These are phyloP conservation scores for Colletotrichum sp. DNA, from an alignment of 2,329 filamentous ascomycete genomes.

Conservation along the genomic window DNA sequence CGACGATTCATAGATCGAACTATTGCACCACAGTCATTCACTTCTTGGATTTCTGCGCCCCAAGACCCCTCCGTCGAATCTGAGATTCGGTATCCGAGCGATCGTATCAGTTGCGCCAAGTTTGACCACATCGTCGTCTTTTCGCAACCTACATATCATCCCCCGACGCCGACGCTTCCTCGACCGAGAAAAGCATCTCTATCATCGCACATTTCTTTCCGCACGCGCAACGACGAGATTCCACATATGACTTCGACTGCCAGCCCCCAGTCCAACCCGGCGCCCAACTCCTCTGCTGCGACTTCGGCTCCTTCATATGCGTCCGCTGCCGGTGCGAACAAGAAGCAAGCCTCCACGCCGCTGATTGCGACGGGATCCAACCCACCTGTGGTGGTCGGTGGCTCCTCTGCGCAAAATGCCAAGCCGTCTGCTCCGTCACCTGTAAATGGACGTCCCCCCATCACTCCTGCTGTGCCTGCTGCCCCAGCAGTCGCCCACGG, in stretches of 20 bases:
- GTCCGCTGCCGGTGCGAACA: slow-evolving; percentile 67
- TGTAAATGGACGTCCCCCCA: slow-evolving; percentile 83
- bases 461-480: slow-evolving; percentile 71
- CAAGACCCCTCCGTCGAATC: slow-evolving; percentile 25
- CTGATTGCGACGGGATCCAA: slow-evolving; percentile 64
- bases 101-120: slow-evolving; percentile 10
- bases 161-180: not conserved
- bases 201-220: slow-evolving; percentile 1
- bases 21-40: slow-evolving; percentile 17
- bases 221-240: slow-evolving; percentile 27
- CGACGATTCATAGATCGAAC: not conserved
- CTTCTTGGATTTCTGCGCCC: slow-evolving; percentile 15
- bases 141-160: slow-evolving; percentile 18
- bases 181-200: not conserved
- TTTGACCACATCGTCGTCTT: slow-evolving; percentile 14
- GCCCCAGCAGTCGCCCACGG: slow-evolving; percentile 67
- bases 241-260: slow-evolving; percentile 67
- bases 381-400: slow-evolving; percentile 60
- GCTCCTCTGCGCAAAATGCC: slow-evolving; percentile 58
- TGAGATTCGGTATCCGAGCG: slow-evolving; percentile 32
- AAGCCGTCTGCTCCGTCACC: slow-evolving; percentile 73
- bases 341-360: slow-evolving; percentile 67
- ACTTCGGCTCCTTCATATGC: slow-evolving; percentile 68
- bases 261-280: slow-evolving; percentile 59
- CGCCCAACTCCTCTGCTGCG: slow-evolving; percentile 60